Evolutionary conservation across 2,329 filamentous ascomycete genomes (phyloP), one percentile per base, ranked within the genome.

Genomic region (Fusarium domesticum): DNA sequence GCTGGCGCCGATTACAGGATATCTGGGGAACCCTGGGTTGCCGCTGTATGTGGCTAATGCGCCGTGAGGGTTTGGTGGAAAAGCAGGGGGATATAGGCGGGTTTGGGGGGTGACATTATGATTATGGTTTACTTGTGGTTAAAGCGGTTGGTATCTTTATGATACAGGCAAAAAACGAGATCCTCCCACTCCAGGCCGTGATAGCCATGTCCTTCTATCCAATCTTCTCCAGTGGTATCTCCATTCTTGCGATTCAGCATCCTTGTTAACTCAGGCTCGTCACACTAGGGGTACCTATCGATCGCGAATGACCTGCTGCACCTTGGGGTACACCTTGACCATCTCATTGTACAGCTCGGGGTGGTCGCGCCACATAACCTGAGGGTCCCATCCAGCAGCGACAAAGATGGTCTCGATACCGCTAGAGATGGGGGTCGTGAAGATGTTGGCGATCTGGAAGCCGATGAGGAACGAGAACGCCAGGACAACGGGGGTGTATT

Each of bases 381-480:
- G 77, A 0, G 82, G 81, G 37, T 84, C 80, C 76, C 81, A 85
- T 0, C 80, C 81, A 35, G 77, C 72, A 0, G 89, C 90, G 1
- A 96, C 89, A 58, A 96, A 96, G 49, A 96, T 87, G 0, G 91
- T 95, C 56, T 95, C 87, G 51, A 95, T 81, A n/a, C 92, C 92
- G 58, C 85, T 91, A 51, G 84, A 84, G 44, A 97, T 74, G 1
- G 92, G 92, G 0, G 88, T 92, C 25, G 92, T 87, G 69, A 96
- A 95, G 52, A 95, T 81, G 65, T 95, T 87, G 64, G 85, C 87
- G 48, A 96, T 86, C 66, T 96, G 92, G 53, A 96, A 70, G 6
- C 92, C 92, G 52, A 96, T 91, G 40, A 96, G 71, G 70, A 96
- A 96, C 0, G 89, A 74, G 64, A 92, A 95, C 0, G 88, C 88